Evolutionary conservation across 2,329 filamentous ascomycete genomes (phyloP).

Genomic region (Sordariomycetes sp.): DNA sequence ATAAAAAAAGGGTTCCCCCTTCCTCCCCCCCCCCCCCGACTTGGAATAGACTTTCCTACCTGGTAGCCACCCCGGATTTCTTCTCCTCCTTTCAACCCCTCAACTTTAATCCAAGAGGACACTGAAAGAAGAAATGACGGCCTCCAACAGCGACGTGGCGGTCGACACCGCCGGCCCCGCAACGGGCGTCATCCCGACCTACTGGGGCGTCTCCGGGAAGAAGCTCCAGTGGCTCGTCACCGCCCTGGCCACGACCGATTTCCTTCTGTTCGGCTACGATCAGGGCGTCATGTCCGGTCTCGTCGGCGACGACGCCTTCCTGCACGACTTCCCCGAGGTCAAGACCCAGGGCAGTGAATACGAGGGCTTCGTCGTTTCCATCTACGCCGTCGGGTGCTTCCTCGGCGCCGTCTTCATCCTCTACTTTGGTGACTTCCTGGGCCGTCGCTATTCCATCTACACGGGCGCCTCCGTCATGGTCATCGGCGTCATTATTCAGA

Average conservation of each 20-base stretch:
- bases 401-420: conserved; percentile 2
- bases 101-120: not conserved
- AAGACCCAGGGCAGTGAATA: not conserved
- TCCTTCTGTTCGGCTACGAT: conserved; percentile 47
- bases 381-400: conserved; percentile 6
- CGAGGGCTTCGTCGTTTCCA: conserved; percentile 7
- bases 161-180: not conserved
- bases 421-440: conserved; percentile 44
- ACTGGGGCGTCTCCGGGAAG: conserved; percentile 44
- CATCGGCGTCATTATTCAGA: conserved; percentile 45
- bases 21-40: too few relatives aligned
- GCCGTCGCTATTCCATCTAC: conserved; percentile 44
- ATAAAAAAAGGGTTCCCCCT: not conserved
- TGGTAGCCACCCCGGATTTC: not conserved
- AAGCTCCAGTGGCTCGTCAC: conserved; percentile 43
- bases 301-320: conserved; percentile 35
- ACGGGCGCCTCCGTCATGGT: conserved; percentile 43
- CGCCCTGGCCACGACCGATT: conserved; percentile 49
- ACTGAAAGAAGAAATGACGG: too few relatives aligned
- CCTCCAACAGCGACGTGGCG: not conserved
- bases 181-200: conserved; percentile 22
- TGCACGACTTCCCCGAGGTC: conserved; percentile 25
- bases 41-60: not conserved
- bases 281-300: conserved; percentile 41
- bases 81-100: not conserved